Evolutionary conservation across 768 basidiomycete species (phyloP).

Genomic region (Gelatoporia subvermispora): DNA sequence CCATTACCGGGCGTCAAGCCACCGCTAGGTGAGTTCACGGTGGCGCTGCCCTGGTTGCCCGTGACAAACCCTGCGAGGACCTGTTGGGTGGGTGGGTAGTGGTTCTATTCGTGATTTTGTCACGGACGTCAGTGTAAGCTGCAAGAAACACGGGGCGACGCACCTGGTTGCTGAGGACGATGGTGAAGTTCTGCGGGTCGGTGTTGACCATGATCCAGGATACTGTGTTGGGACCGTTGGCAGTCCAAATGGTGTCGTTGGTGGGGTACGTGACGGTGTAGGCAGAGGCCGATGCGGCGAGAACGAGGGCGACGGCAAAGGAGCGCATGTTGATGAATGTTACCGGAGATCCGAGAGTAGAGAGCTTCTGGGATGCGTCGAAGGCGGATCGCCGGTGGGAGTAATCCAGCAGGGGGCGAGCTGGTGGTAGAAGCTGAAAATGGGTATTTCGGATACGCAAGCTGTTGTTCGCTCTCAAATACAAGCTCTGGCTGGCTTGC

Average conservation of each 20-base stretch:
- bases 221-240: conserved; percentile 46
- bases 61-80: conserved; percentile 53
- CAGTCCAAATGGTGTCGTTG: conserved; percentile 47
- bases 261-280: conserved; percentile 55
- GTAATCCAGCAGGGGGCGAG: no score
- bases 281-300: conserved; percentile 56
- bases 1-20: conserved; percentile 60
- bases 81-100: conserved; percentile 31
- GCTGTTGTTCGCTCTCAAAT: no score
- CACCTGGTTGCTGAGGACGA: conserved; percentile 63
- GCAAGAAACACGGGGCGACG: conserved; percentile 15
- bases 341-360: conserved; percentile 4
- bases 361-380: conserved; percentile 4
- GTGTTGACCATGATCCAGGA: conserved; percentile 62
- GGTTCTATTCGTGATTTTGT: conserved; percentile 27
- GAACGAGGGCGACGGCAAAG: conserved; percentile 35
- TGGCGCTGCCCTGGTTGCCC: conserved; percentile 35
- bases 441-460: no score
- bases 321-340: conserved; percentile 46
- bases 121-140: not conserved
- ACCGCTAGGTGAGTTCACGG: conserved; percentile 49
- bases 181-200: conserved; percentile 65
- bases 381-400: no score
- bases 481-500: no score
- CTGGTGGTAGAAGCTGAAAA: no score